Evolutionary conservation across 225 moss, liverwort and hornwort genomes (phyloP), one percentile per base, ranked within the genome.

Genomic region (Pseudisothecium myosuroides): DNA sequence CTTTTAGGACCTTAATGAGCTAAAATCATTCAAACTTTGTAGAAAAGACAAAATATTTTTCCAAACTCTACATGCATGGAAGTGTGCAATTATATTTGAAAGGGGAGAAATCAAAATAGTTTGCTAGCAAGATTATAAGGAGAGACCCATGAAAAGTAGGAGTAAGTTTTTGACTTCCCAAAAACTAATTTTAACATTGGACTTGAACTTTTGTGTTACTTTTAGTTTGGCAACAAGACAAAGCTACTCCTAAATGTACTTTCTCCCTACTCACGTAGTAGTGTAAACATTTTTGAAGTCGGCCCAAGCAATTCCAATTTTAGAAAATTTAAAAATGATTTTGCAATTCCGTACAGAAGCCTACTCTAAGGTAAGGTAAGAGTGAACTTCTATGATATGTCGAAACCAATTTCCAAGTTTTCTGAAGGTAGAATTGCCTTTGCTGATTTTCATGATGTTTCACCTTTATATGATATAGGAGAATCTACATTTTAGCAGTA

Each of bases 311-410:
- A 45, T 29, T 29, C 0, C 1, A 0, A 74, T 29, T 1, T 3
- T 0, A 0, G 0, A 3, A 74, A 74, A 29, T 24, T 29, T 47
- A 6, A 29, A 73, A 45, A 27, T 41, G 1, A 0, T 24, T 71
- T 27, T 72, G 3, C 3, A 0, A 28, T 45, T 73, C 1, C 5
- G 0, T 2, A 11, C 0, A 1, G 0, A 73, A 17, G 17, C 45
- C 2, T 0, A 0, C 2, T 3, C 26, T 27, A 17, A 15, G 0
- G 7, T 41, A 41, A 26, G 15, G 12, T 37, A 66, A 39, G 39
- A 39, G 0, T 2, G 24, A 69, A 39, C 8, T 69, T 24, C 8
- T 8, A 22, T 67, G 6, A 0, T 37, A 2, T 36, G 2, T 19
- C 0, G 20, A 36, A 65, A 67, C 0, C 3, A 37, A 66, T 5